These are phyloP conservation scores for Fragilaria crotonensis DNA, from an alignment of 108 stramenopile genomes.

Conservation along the genomic window DNA sequence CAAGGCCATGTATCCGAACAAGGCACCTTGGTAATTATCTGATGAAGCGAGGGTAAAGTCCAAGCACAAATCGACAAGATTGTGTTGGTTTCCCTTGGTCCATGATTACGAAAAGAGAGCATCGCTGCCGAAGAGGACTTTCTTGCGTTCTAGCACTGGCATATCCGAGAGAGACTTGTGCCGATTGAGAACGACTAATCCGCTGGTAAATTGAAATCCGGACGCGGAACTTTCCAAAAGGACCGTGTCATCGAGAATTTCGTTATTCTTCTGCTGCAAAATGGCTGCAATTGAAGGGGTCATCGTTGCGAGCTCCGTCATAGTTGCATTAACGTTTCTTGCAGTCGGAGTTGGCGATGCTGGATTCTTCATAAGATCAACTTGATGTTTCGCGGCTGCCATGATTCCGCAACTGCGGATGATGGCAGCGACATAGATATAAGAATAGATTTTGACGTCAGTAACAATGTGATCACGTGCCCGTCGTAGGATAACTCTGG, in stretches of 20 bases:
- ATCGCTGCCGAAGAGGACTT: conserved; percentile 76
- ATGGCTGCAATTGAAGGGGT: conserved; percentile 43
- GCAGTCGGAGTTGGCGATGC: conserved; percentile 1
- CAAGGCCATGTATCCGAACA: too few relatives aligned
- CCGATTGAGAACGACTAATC: conserved; percentile 41
- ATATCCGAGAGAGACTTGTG: conserved; percentile 29
- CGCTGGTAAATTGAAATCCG: conserved; percentile 50
- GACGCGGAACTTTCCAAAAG: conserved; percentile 39
- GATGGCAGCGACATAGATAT: conserved; percentile 61
- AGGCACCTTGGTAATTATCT: too few relatives aligned
- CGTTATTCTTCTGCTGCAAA: conserved; percentile 11
- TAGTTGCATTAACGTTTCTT: conserved; percentile 4
- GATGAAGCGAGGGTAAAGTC: too few relatives aligned
- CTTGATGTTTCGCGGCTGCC: conserved; percentile 24
- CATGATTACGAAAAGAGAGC: conserved; percentile 51
- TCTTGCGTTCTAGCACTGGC: conserved; percentile 49
- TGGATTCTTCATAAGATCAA: conserved; percentile 16
- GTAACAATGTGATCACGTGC: conserved; percentile 43
- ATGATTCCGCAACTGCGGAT: conserved; percentile 50
- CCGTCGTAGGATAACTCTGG: conserved; percentile 49
- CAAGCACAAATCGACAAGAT: too few relatives aligned
- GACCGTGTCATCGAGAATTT: conserved; percentile 9
- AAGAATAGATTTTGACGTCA: conserved; percentile 43
- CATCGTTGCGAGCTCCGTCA: conserved; percentile 14
- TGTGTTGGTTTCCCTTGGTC: too few relatives aligned